A percentile compares a stretch with the other conserved stretches of the same genome.
Conservation (phyloP, 345 rosid species). For the Ceriops tagal region DNA sequence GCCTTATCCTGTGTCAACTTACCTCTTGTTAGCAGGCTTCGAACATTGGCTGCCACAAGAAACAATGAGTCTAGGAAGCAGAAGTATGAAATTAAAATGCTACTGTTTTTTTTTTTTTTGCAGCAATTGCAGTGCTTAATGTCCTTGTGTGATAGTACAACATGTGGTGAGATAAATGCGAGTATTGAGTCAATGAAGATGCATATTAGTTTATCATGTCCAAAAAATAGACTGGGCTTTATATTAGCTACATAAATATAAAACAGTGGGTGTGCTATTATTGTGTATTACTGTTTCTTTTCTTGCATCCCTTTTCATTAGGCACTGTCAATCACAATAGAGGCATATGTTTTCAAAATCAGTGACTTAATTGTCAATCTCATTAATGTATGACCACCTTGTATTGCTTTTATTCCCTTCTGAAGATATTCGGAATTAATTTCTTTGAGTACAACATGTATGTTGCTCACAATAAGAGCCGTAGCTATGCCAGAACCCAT, state of each 20-base stretch:
- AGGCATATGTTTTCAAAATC: neutral
- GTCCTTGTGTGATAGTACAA: no score
- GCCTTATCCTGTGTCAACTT: constrained; percentile 65
- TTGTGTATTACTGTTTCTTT: no score
- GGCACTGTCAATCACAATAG: neutral
- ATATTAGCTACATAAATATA: no score
- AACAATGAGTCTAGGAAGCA: neutral
- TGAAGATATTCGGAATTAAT: constrained; percentile 72
- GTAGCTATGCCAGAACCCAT: constrained; percentile 99
- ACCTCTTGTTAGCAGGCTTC: constrained; percentile 62
- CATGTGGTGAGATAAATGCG: no score
- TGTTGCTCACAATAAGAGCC: constrained; percentile 61
- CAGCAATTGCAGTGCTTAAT: no score
- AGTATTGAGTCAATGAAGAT: no score
- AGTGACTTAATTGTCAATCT: neutral
- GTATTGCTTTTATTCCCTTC: constrained; percentile 68
- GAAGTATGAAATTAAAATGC: no score
- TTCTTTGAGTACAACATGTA: constrained; percentile 79
- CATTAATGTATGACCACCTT: constrained; percentile 42
- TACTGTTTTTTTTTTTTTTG: no score
- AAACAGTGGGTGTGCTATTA: no score
- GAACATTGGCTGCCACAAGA: constrained; percentile 60
- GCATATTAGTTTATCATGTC: no score
- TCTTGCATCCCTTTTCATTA: neutral
- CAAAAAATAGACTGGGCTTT: no score